phyloP scores from a whole-genome alignment of 257 asterid species.

The Galeopsis tetrahit region DNA sequence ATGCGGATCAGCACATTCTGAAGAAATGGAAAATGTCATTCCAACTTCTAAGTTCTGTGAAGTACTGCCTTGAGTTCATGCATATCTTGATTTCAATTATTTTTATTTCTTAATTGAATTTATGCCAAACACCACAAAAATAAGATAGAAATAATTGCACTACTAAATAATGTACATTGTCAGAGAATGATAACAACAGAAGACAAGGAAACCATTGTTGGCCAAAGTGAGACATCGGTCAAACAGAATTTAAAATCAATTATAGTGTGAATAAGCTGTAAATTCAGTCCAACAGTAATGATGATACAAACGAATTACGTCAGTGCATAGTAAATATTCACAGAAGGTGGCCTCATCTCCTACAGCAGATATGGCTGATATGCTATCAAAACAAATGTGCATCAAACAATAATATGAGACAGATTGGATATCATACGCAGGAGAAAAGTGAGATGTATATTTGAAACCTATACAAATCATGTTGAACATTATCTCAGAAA shows the following conservation, averaged over 20 bases:
- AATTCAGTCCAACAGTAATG: conserved; percentile 8
- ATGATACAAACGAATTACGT: conserved; percentile 3
- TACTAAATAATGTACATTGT: not conserved
- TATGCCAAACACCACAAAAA: not conserved
- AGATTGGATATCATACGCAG: conserved; percentile 9
- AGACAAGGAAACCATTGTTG: conserved; percentile 16
- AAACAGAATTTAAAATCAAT: conserved; percentile 22
- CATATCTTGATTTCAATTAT: conserved; percentile 4
- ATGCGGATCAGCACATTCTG: not conserved
- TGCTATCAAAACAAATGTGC: conserved; percentile 13
- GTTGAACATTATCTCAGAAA: conserved; percentile 20
- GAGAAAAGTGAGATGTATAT: not conserved
- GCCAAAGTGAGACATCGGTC: conserved; percentile 15
- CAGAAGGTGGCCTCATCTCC: conserved; percentile 1
- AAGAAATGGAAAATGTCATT: not conserved
- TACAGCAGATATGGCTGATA: conserved; percentile 9
- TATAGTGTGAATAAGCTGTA: conserved; percentile 26
- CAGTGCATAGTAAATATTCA: conserved; percentile 12
- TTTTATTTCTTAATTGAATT: not conserved
- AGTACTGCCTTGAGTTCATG: not conserved
- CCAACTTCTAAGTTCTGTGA: conserved; percentile 10
- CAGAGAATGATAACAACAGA: conserved; percentile 6
- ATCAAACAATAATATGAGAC: conserved; percentile 18
- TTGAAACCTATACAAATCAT: not conserved
- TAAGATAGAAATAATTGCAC: not conserved